phyloP scores from a whole-genome alignment of 441 rosid species.

The Rhodomyrtus psidioides region DNA sequence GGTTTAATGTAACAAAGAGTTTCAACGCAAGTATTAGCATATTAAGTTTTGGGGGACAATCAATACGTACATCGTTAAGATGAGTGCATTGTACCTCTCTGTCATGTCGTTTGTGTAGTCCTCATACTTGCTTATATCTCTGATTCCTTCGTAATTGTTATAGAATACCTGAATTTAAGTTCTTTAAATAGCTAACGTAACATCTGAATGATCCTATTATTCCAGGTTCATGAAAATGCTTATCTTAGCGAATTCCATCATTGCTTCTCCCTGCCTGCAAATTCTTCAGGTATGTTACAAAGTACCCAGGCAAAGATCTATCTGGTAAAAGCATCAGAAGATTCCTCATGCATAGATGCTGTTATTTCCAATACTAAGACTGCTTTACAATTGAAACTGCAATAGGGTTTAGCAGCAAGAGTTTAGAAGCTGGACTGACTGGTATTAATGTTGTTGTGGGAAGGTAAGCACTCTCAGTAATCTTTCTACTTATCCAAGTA shows the following conservation, averaged over 20 bases:
- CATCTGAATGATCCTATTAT: slow-evolving; percentile 9
- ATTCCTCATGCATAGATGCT: neutral
- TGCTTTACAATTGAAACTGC: neutral
- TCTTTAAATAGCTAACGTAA: neutral
- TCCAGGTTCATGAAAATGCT: slow-evolving; percentile 96
- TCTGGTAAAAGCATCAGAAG: neutral
- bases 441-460: slow-evolving; percentile 80
- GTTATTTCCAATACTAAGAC: neutral
- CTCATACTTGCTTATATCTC: neutral
- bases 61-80: neutral
- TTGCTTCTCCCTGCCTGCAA: slow-evolving; percentile 79
- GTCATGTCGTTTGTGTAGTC: neutral
- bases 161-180: neutral
- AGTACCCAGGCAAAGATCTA: neutral
- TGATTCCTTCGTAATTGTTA: neutral
- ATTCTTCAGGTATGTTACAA: slow-evolving; percentile 46
- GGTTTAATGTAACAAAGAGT: neutral
- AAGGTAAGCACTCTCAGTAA: slow-evolving; percentile 31
- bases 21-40: neutral
- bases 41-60: neutral
- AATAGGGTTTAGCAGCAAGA: slow-evolving; percentile 39
- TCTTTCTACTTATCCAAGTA: slow-evolving; percentile 3
- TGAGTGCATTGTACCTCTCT: neutral
- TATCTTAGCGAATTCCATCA: slow-evolving; percentile 88
- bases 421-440: slow-evolving; percentile 55